Evolutionary conservation across 2,329 filamentous ascomycete species (phyloP).

Genomic region (Trichophyton benhamiae): DNA sequence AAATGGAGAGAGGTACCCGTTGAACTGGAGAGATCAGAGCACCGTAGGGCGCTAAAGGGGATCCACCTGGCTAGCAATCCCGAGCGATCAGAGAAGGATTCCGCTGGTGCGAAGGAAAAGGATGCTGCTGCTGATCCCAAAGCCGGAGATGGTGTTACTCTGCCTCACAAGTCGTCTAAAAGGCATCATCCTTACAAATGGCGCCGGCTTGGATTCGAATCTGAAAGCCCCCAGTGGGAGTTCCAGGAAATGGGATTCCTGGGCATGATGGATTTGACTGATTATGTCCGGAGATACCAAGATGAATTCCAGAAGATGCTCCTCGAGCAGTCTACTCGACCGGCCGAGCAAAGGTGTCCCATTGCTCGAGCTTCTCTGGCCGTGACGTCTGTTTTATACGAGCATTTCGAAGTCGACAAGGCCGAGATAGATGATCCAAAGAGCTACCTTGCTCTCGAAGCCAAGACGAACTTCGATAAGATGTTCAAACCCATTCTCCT

Average conservation of each 20-base stretch:
- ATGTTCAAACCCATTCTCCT: conserved; percentile 77
- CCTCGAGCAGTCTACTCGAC: conserved; percentile 70
- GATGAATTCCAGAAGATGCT: conserved; percentile 86
- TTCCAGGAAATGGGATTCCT: conserved; percentile 79
- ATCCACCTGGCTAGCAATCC: conserved; percentile 73
- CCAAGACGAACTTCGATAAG: conserved; percentile 66
- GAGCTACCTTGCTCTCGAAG: conserved; percentile 61
- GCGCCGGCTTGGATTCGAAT: conserved; percentile 81
- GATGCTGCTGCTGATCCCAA: conserved; percentile 21
- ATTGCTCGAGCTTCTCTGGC: conserved; percentile 76
- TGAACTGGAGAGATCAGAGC: conserved; percentile 76
- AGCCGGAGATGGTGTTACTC: conserved; percentile 29
- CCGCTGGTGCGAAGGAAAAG: neutral
- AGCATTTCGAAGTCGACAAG: conserved; percentile 89
- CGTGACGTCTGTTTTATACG: conserved; percentile 77
- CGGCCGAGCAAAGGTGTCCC: conserved; percentile 63
- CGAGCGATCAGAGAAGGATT: conserved; percentile 39
- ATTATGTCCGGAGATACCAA: conserved; percentile 84
- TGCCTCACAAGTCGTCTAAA: conserved; percentile 42
- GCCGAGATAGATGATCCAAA: conserved; percentile 67
- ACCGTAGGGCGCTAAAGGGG: conserved; percentile 73
- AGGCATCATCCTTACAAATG: conserved; percentile 83
- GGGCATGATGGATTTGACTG: conserved; percentile 93
- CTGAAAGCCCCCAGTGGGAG: conserved; percentile 73
- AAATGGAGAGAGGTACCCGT: conserved; percentile 82